A percentile compares a stretch with the other conserved stretches of the same genome.
phyloP scores from a whole-genome alignment of 129 eudicot species.

The Arctium minus region DNA sequence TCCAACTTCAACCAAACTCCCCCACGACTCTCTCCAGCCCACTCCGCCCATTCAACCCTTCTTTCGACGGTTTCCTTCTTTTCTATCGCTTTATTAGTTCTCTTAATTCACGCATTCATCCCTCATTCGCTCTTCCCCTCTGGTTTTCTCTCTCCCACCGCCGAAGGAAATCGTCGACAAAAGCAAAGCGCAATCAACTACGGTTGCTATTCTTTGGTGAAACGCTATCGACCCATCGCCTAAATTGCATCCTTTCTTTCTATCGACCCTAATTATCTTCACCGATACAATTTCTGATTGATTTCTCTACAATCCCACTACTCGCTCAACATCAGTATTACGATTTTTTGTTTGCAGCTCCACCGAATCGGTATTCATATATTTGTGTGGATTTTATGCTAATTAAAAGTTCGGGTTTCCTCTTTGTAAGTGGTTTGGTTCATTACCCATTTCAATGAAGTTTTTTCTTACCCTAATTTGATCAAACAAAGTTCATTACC shows the following conservation, averaged over 20 bases:
- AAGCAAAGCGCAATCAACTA: neutral
- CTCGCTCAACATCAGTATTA: neutral
- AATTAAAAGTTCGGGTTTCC: no score
- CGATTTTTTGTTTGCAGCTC: no score
- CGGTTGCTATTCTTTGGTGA: neutral
- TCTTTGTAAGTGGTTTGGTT: no score
- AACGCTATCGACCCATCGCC: neutral
- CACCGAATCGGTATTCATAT: no score
- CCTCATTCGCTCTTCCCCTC: neutral
- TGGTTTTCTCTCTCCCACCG: constrained; percentile 21
- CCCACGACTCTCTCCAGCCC: no score
- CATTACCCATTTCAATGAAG: no score
- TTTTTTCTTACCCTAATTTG: no score
- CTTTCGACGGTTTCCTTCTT: neutral
- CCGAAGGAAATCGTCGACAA: neutral
- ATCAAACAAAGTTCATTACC: no score
- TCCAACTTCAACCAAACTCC: no score
- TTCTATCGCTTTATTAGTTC: neutral
- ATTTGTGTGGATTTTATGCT: no score
- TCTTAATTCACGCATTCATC: constrained; percentile 8
- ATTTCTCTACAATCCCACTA: constrained; percentile 3
- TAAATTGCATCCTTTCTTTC: neutral
- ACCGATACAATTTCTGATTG: constrained; percentile 26
- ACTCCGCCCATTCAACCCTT: no score
- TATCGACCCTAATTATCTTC: constrained; percentile 4